Evolutionary conservation across 495 filamentous ascomycete genomes (phyloP), one percentile per base, ranked within the genome.

Genomic region (Xanthoparmelia taractica): DNA sequence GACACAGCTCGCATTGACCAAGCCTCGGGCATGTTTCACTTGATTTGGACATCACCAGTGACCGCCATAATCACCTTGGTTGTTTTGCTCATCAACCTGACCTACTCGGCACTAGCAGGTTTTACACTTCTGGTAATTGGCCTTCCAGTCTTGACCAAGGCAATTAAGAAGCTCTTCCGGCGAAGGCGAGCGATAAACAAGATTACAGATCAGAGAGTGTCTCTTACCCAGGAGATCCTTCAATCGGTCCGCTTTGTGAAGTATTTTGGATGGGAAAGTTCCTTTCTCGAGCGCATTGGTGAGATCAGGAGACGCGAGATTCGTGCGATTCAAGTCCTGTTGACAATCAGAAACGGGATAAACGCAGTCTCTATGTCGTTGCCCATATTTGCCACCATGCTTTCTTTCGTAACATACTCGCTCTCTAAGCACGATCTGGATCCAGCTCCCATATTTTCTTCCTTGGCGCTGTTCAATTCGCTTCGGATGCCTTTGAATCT

Each of bases 191-290:
- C 73, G 40, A 96, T 96, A 77, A 96, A 96, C 77, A 91, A 90
- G 69, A 83, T 96, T 64, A 97, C 93, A 8, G 93, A 97, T 73
- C 87, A 91, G 73, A 81, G 93, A 48, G 92, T 97, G 10, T 87
- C 87, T 55, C 77, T 97, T 41, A 97, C 92, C 0, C 93, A 97
- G 70, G 93, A 97, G 69, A 95, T 97, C 40, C 72, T 97, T 27
- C 87, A 91, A 64, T 88, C 88, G 1, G 92, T 96, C 54, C 83
- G 91, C 23, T 97, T 97, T 68, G 92, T 97, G 72, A 97, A 97
- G 73, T 96, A 83, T 74, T 97, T 96, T 71, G 93, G 90, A 11
- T 97, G 93, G 93, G 93, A 97, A 69, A 85, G 80, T 40, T 85
- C 86, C 55, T 97, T 97, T 72, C 76, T 96, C 7, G 77, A 80